Percentiles rank a stretch among this genome's conserved stretches.
phyloP scores from a whole-genome alignment of 2,329 filamentous ascomycete genomes.

The Fusarium anthophilum region DNA sequence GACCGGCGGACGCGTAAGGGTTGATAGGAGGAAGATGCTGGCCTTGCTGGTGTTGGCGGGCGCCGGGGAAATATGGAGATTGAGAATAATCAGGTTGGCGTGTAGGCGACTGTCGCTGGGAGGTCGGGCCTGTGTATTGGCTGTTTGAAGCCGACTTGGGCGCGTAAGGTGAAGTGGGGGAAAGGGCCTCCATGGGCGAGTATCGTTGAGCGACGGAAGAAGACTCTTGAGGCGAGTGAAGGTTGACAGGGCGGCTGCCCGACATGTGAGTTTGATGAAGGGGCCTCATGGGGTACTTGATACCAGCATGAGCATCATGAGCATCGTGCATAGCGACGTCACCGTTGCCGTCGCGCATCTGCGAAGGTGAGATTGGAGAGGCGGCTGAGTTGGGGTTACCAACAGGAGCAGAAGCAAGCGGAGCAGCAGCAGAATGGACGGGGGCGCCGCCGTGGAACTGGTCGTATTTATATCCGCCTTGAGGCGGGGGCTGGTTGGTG shows the following conservation, averaged over 20 bases:
- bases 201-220: slow-evolving; percentile 90
- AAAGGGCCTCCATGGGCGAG: slow-evolving; percentile 92
- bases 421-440: slow-evolving; percentile 41
- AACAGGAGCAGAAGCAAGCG: slow-evolving; percentile 49
- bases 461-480: slow-evolving; percentile 73
- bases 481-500: slow-evolving; percentile 51
- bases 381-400: slow-evolving; percentile 65
- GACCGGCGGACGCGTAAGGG: slow-evolving; percentile 67
- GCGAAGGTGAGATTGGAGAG: slow-evolving; percentile 65
- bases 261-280: slow-evolving; percentile 79
- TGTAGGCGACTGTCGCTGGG: slow-evolving; percentile 80
- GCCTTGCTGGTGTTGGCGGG: slow-evolving; percentile 51
- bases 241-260: slow-evolving; percentile 62
- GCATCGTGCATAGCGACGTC: slow-evolving; percentile 89
- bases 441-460: slow-evolving; percentile 64
- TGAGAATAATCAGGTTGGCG: slow-evolving; percentile 70
- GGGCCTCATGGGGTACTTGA: slow-evolving; percentile 86
- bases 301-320: slow-evolving; percentile 81
- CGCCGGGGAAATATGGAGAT: slow-evolving; percentile 65
- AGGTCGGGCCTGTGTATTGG: slow-evolving; percentile 63
- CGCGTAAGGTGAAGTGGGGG: slow-evolving; percentile 81
- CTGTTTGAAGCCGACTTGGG: slow-evolving; percentile 68
- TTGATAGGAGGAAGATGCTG: slow-evolving; percentile 80
- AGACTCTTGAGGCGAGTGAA: slow-evolving; percentile 75
- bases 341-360: slow-evolving; percentile 75